Evolutionary conservation across 2,329 filamentous ascomycete species (phyloP).

Genomic region (Neofusicoccum umdonicola): DNA sequence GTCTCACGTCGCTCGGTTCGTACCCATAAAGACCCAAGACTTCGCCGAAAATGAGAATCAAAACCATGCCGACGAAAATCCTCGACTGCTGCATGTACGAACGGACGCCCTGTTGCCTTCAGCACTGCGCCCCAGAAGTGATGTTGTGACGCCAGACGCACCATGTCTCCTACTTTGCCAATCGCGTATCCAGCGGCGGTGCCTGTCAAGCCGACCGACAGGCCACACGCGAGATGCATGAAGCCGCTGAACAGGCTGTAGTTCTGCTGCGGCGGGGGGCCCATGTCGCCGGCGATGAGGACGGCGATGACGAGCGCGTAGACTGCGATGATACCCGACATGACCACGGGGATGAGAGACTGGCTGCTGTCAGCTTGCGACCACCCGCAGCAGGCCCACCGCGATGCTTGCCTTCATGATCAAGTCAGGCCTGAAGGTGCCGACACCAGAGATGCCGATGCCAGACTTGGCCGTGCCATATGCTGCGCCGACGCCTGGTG

Average conservation of each 20-base stretch:
- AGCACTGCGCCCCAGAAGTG: neutral
- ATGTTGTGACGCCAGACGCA: slow-evolving; percentile 37
- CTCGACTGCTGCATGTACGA: slow-evolving; percentile 95
- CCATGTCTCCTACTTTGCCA: slow-evolving; percentile 90
- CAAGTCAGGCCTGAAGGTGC: slow-evolving; percentile 78
- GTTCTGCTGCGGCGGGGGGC: slow-evolving; percentile 62
- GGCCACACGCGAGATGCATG: slow-evolving; percentile 86
- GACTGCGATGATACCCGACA: slow-evolving; percentile 98
- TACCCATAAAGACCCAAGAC: slow-evolving; percentile 96
- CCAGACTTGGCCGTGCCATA: slow-evolving; percentile 87
- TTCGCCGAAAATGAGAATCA: slow-evolving; percentile 98
- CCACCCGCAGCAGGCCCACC: slow-evolving; percentile 14
- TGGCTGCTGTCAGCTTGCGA: slow-evolving; percentile 33
- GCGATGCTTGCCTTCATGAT: slow-evolving; percentile 74
- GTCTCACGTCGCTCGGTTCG: slow-evolving; percentile 29
- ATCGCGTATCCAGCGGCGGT: slow-evolving; percentile 62
- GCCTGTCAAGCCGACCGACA: slow-evolving; percentile 63
- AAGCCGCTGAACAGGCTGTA: slow-evolving; percentile 91
- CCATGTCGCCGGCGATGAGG: slow-evolving; percentile 87
- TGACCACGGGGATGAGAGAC: slow-evolving; percentile 86
- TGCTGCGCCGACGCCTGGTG: slow-evolving; percentile 67
- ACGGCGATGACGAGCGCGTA: slow-evolving; percentile 97
- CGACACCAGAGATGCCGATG: slow-evolving; percentile 82
- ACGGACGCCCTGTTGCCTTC: slow-evolving; percentile 64
- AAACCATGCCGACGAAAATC: slow-evolving; percentile 96